These are phyloP conservation scores for Selenicereus undatus DNA, from an alignment of 148 eudicot genomes.

Conservation along the genomic window DNA sequence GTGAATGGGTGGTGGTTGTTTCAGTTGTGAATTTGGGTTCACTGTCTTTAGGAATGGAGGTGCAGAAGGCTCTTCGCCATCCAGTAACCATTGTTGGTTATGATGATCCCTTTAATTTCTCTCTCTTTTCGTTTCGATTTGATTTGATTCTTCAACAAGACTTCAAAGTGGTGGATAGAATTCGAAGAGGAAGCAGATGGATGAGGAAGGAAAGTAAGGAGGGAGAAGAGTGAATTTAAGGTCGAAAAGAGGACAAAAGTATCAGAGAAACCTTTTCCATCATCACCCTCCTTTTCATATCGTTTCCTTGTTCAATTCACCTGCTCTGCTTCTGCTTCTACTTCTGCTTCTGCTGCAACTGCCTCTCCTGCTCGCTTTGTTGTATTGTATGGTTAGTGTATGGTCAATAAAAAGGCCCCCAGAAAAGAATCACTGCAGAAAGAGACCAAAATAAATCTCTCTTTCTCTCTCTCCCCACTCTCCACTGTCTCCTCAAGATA, in stretches of 20 bases:
- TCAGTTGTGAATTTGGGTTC: constrained; percentile 21
- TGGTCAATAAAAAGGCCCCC: background rate
- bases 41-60: constrained; percentile 47
- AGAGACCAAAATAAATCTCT: background rate
- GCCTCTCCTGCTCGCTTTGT: background rate
- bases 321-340: background rate
- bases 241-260: constrained; percentile 3
- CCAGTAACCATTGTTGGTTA: constrained; percentile 48
- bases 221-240: background rate
- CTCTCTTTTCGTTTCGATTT: background rate
- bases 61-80: constrained; percentile 82
- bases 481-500: background rate
- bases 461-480: background rate
- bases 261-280: background rate
- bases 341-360: background rate
- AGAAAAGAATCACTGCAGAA: background rate
- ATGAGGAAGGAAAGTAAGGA: background rate
- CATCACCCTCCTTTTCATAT: background rate
- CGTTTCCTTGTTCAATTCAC: background rate
- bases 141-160: background rate
- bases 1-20: background rate
- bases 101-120: background rate
- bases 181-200: background rate
- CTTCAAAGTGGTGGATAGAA: background rate
- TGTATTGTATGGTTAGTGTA: background rate